Percentiles rank a stretch among this genome's conserved stretches.
phyloP scores from a whole-genome alignment of 1,284 basidiomycete species.

The Cryptococcus hybrid region DNA sequence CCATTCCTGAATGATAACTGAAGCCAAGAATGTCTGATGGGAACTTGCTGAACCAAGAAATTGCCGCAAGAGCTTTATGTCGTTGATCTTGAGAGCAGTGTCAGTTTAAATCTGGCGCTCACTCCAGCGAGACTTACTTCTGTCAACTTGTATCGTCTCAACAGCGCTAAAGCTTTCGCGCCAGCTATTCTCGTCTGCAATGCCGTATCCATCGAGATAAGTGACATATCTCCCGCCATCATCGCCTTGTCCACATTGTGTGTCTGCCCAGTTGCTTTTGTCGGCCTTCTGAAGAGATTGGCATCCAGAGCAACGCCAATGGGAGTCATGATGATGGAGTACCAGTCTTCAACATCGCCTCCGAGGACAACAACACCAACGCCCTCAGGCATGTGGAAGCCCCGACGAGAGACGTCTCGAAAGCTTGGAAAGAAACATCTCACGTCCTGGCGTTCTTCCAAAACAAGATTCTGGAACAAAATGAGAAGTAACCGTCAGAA shows the following conservation, averaged over 20 bases:
- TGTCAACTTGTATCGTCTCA: constrained; percentile 16
- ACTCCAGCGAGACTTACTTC: constrained; percentile 4
- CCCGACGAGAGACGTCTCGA: constrained; percentile 68
- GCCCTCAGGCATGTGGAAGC: constrained; percentile 58
- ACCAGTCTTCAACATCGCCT: constrained; percentile 60
- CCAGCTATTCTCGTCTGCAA: constrained; percentile 79
- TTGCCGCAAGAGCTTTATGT: constrained; percentile 64
- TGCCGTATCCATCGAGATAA: constrained; percentile 76
- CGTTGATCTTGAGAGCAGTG: constrained; percentile 9
- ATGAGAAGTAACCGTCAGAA: constrained; percentile 69
- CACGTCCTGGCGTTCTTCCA: constrained; percentile 86
- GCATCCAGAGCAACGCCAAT: constrained; percentile 69
- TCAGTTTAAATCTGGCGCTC: background rate
- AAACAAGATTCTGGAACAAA: constrained; percentile 94
- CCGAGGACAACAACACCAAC: constrained; percentile 12
- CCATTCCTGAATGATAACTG: constrained; percentile 92
- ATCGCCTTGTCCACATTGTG: constrained; percentile 98
- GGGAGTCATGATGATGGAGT: constrained; percentile 85
- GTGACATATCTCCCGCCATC: constrained; percentile 83
- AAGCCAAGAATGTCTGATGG: constrained; percentile 82
- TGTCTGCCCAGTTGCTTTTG: constrained; percentile 33
- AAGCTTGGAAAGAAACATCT: constrained; percentile 73
- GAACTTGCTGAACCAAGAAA: constrained; percentile 86
- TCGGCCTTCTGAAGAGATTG: constrained; percentile 66
- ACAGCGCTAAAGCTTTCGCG: constrained; percentile 69